Evolutionary conservation across 495 filamentous ascomycete species (phyloP).

Genomic region (Friedmanniomyces endolithicus): DNA sequence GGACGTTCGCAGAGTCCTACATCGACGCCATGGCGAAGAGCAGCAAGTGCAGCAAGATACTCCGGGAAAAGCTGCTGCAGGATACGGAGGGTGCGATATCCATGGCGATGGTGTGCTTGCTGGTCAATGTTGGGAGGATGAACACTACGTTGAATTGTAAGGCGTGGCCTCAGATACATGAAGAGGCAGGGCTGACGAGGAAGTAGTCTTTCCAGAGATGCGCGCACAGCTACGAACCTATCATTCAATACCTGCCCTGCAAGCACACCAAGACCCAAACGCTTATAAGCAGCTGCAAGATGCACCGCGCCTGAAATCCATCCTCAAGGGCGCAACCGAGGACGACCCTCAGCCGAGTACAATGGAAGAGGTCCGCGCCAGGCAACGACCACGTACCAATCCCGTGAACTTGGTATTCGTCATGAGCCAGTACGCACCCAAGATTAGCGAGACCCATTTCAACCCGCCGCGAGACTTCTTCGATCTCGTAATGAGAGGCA

Average conservation of each 20-base stretch:
- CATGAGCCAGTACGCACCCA: constrained; percentile 78
- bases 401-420: constrained; percentile 96
- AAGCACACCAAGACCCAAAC: constrained; percentile 87
- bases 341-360: constrained; percentile 79
- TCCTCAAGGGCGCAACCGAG: constrained; percentile 92
- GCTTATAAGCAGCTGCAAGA: constrained; percentile 98
- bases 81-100: constrained; percentile 84
- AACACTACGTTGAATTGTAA: constrained; percentile 96
- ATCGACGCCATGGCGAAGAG: constrained; percentile 97
- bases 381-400: constrained; percentile 69
- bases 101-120: constrained; percentile 98
- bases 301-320: constrained; percentile 89
- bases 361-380: constrained; percentile 63
- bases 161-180: constrained; percentile 8
- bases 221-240: constrained; percentile 95
- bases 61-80: constrained; percentile 89
- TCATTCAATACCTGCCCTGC: constrained; percentile 91
- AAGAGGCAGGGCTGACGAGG: not conserved
- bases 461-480: constrained; percentile 79
- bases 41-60: constrained; percentile 96
- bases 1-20: constrained; percentile 91
- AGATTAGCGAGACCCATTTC: constrained; percentile 88
- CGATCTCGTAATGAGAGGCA: constrained; percentile 84
- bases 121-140: constrained; percentile 97
- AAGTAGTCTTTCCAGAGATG: constrained; percentile 94